Base-by-base conservation (phyloP, 306 rosid genomes). In the Casuarina glauca region DNA sequence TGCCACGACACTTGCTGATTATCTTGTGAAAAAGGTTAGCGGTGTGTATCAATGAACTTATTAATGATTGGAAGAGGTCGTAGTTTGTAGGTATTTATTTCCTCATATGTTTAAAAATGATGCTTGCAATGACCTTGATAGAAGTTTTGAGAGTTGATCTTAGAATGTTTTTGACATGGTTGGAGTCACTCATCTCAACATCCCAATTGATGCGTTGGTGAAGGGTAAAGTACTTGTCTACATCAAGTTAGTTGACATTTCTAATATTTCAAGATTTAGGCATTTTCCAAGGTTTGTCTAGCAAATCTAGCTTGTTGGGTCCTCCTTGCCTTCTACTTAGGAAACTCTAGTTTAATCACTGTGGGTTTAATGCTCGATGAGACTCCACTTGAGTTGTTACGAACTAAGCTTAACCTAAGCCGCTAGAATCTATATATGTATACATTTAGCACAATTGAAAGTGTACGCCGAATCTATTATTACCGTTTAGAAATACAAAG, bases 1-100 rank as follows among this genome's bases (percentile, higher is more conserved):
- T 81, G 99, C 99, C 84, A 95, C 99, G 11, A 95, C 97, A 11
- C 97, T 95, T n/a, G 97, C 99, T 16, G 99, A 95, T 83, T 95
- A 95, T 81, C 99, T 95, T 50, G 97, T 95, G 80, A 91, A 88
- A 4, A 95, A 93, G 99, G 99, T 86, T 73, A 86, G 86, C 48
- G 49, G 9, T 45, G 13, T 82, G 10, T 26, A 26, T 26, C 32
- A 26, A 26, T 32, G 26, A 71, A 53, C 78, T 61, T 41, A 69
- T 79, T 43, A 39, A 41, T 44, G 15, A 16, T 60, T 79, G 45
- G n/a, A 36, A 2, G 17, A 55, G 36, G 53, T 44, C 2, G 0
- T 12, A 12, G 20, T 10, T 13, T 5, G 5, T 64, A 55, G 6
- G 17, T 7, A 50, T 49, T 38, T 10, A 74, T 26, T 41, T 52